phyloP scores from a whole-genome alignment of 495 filamentous ascomycete species.

The Aspergillus sclerotioniger region DNA sequence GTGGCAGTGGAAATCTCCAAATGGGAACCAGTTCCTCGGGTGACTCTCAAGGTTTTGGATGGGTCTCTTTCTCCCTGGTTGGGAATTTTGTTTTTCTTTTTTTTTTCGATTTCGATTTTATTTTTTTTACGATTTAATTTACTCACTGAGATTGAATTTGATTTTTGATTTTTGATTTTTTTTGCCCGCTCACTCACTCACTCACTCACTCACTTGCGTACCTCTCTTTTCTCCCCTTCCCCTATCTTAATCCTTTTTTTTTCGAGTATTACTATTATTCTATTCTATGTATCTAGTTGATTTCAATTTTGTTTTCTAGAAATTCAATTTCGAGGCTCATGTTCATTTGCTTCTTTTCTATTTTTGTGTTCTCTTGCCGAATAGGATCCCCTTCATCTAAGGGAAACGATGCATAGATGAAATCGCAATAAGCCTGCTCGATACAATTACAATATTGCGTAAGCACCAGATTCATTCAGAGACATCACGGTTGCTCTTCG shows the following conservation, averaged over 20 bases:
- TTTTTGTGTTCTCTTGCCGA: conserved; percentile 11
- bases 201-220: conserved; percentile 7
- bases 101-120: conserved; percentile 18
- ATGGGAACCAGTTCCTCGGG: conserved; percentile 44
- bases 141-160: not conserved
- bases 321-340: conserved; percentile 8
- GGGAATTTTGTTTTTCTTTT: conserved; percentile 5
- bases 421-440: not conserved
- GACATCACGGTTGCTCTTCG: not conserved
- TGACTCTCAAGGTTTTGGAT: conserved; percentile 27
- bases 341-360: conserved; percentile 21
- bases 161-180: conserved; percentile 16
- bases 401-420: not conserved
- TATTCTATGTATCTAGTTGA: conserved; percentile 7
- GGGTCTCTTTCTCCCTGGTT: conserved; percentile 22
- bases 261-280: conserved; percentile 1
- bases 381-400: conserved; percentile 1
- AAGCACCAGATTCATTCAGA: not conserved
- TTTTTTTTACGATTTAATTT: conserved; percentile 15
- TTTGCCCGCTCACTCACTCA: conserved; percentile 5
- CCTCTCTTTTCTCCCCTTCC: conserved; percentile 13
- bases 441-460: not conserved
- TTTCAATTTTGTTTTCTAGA: conserved; percentile 8
- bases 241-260: conserved; percentile 9
- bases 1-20: conserved; percentile 28